Percentiles rank a stretch among this genome's conserved stretches.
Conservation (phyloP, 495 filamentous ascomycete species). For the Neurospora sublineolata region DNA sequence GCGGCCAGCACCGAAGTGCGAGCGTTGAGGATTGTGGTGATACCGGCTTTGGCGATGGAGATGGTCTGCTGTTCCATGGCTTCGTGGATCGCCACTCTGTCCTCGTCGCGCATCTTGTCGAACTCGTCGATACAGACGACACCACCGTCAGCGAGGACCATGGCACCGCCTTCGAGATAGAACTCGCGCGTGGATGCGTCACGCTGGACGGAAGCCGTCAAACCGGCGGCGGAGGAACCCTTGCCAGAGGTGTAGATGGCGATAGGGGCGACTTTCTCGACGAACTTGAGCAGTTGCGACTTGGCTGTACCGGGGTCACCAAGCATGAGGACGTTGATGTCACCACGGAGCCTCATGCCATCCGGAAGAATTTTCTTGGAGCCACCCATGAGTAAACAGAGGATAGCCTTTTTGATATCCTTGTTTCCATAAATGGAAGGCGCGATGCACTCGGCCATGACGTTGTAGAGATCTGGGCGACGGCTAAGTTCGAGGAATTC, state of each 20-base stretch:
- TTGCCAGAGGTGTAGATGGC: constrained; percentile 99
- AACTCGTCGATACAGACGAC: constrained; percentile 99
- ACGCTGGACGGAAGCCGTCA: constrained; percentile 94
- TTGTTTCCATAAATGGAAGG: constrained; percentile 94
- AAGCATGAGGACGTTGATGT: constrained; percentile 95
- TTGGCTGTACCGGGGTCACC: constrained; percentile 98
- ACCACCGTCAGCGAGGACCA: constrained; percentile 96
- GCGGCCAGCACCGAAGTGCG: constrained; percentile 91
- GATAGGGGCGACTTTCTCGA: constrained; percentile 91
- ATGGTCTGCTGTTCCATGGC: constrained; percentile 99
- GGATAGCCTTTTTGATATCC: constrained; percentile 98
- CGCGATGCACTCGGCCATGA: constrained; percentile 85
- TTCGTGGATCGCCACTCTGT: constrained; percentile 97
- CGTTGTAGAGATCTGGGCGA: constrained; percentile 80
- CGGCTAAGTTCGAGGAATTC: constrained; percentile 92
- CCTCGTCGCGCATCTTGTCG: constrained; percentile 99
- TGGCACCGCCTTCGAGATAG: constrained; percentile 95
- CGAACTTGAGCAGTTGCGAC: constrained; percentile 94
- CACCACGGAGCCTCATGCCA: constrained; percentile 95
- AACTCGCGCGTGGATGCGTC: constrained; percentile 89
- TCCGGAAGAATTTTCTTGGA: constrained; percentile 98
- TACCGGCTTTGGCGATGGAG: constrained; percentile 97
- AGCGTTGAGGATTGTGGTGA: constrained; percentile 96
- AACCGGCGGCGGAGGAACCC: constrained; percentile 94
- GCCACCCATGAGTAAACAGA: constrained; percentile 87